These are phyloP conservation scores for Neurospora sp. DNA, from an alignment of 495 filamentous ascomycete species.

Conservation along the genomic window DNA sequence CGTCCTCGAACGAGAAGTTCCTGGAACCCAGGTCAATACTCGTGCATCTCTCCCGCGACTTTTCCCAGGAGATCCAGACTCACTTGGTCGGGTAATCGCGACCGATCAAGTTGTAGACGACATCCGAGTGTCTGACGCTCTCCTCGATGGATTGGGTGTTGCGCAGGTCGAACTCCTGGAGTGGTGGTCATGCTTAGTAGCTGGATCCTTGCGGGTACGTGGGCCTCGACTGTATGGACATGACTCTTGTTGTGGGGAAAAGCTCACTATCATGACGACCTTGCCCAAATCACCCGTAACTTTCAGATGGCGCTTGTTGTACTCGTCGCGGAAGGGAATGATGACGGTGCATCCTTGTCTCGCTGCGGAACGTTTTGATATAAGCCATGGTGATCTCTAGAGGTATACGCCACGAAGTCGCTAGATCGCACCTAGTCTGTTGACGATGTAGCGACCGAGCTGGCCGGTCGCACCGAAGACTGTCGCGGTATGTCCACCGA, in stretches of 20 bases:
- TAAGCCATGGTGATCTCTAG: slow-evolving; percentile 18
- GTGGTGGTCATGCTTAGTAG: slow-evolving; percentile 8
- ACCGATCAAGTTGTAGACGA: slow-evolving; percentile 93
- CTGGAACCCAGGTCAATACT: slow-evolving; percentile 27
- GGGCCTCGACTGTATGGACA: not conserved
- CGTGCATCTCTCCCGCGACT: not conserved
- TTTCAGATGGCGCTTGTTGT: slow-evolving; percentile 94
- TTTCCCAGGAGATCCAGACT: slow-evolving; percentile 15
- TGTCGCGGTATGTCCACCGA: slow-evolving; percentile 81
- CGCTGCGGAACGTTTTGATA: slow-evolving; percentile 44
- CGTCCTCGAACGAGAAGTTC: slow-evolving; percentile 89
- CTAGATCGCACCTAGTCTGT: slow-evolving; percentile 62
- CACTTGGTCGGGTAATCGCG: slow-evolving; percentile 94
- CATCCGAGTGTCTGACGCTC: slow-evolving; percentile 90
- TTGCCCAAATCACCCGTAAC: slow-evolving; percentile 85
- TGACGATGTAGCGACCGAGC: slow-evolving; percentile 94
- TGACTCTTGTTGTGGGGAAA: not conserved
- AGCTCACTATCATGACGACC: slow-evolving; percentile 66
- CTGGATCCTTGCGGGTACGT: not conserved
- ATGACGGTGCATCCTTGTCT: slow-evolving; percentile 87
- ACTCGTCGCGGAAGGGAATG: slow-evolving; percentile 91
- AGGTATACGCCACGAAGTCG: not conserved
- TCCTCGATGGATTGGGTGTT: slow-evolving; percentile 96
- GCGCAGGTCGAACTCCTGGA: slow-evolving; percentile 83
- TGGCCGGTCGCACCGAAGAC: slow-evolving; percentile 97